Evolutionary conservation across 2,329 filamentous ascomycete species (phyloP), one percentile per base, ranked within the genome.

Genomic region (Apiospora malaysiana): DNA sequence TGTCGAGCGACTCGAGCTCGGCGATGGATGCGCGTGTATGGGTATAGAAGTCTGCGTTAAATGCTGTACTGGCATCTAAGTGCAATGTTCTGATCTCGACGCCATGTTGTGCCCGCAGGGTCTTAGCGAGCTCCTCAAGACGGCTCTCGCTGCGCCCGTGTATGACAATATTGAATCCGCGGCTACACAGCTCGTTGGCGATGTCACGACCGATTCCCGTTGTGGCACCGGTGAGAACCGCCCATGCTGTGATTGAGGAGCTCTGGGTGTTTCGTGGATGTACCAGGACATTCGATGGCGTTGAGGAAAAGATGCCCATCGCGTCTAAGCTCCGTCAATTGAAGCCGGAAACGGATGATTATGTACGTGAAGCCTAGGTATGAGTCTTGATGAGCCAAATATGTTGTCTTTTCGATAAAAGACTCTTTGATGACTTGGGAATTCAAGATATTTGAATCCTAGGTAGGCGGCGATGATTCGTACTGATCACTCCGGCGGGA

Each of bases 301-400:
- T 63, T 32, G 56, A 40, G 32, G 56, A 40, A 63, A 63, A 63
- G 27, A 63, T 40, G 32, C 56, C 56, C 56, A 63, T 63, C 4
- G 14, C 10, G 27, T 40, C 32, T 40, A 8, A 40, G 21, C 6
- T n/a, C 51, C 21, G 18, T 16, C 51, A 3, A n/a, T 21, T 25
- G 16, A 37, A 32, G 4, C 51, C 16, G n/a, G 32, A n/a, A 14
- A 1, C n/a, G 2, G 16, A 12, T 14, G 21, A 63, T 40, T 18
- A 63, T 21, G 7, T 6, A 59, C 12, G 37, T 37, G 3, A n/a
- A 40, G 40, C 7, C n/a, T 3, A n/a, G 5, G 12, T 18, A 10
- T 40, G 32, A 12, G 1, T 18, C 4, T 5, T 18, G 2, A n/a
- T 7, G 32, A 23, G 9, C 32, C 32, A 40, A 4, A 10, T 10